Conservation (phyloP, 2,329 filamentous ascomycete genomes). For the Coniochaeta hoffmannii region DNA sequence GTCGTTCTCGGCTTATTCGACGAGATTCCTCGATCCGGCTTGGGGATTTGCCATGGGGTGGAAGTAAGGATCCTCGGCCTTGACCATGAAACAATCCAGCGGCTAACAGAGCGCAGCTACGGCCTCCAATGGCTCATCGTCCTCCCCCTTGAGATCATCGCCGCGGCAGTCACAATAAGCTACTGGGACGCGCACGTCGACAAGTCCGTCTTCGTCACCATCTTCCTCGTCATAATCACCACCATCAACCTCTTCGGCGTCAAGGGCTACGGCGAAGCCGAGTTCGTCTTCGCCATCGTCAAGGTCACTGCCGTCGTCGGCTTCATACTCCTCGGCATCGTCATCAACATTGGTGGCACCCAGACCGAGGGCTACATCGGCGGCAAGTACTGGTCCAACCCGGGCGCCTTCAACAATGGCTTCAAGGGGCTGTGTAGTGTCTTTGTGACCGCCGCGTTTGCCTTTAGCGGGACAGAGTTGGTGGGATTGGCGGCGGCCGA, state of each 20-base stretch:
- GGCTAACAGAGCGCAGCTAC: no score
- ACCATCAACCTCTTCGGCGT: slow-evolving; percentile 83
- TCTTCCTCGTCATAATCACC: slow-evolving; percentile 73
- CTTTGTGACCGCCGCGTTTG: slow-evolving; percentile 69
- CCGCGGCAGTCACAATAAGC: slow-evolving; percentile 74
- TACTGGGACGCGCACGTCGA: slow-evolving; percentile 66
- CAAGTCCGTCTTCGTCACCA: slow-evolving; percentile 69
- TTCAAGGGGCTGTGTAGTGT: slow-evolving; percentile 78
- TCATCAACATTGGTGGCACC: slow-evolving; percentile 77
- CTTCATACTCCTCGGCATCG: slow-evolving; percentile 84
- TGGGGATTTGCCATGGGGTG: slow-evolving; percentile 96
- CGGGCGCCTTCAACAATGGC: slow-evolving; percentile 78
- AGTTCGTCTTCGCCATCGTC: slow-evolving; percentile 79
- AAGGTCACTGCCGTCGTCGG: slow-evolving; percentile 82
- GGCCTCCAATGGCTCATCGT: slow-evolving; percentile 82
- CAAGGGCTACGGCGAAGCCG: slow-evolving; percentile 81
- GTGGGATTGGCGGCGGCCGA: slow-evolving; percentile 73
- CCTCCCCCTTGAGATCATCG: slow-evolving; percentile 78
- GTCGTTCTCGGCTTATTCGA: slow-evolving; percentile 87
- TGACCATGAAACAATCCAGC: no score
- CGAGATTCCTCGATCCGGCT: slow-evolving; percentile 83
- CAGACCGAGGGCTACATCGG: slow-evolving; percentile 71
- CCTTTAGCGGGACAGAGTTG: slow-evolving; percentile 69
- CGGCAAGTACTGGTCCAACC: slow-evolving; percentile 65
- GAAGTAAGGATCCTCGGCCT: slow-evolving; percentile 52